phyloP scores from a whole-genome alignment of 2,329 filamentous ascomycete genomes.

The Emydomyces testavorans region DNA sequence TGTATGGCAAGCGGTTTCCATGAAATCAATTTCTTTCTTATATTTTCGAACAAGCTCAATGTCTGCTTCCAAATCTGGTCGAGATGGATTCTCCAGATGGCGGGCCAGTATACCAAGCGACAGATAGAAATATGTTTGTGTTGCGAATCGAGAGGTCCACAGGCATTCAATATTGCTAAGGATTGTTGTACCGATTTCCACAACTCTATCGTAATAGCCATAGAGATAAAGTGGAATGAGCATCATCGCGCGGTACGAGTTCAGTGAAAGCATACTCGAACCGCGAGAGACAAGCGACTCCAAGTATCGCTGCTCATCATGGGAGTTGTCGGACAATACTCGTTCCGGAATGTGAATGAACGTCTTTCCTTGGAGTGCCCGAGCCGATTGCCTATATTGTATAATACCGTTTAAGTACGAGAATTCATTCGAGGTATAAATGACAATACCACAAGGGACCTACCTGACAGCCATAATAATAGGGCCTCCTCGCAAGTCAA shows the following conservation, averaged over 20 bases:
- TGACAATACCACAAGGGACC: slow-evolving; percentile 13
- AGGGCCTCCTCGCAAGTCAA: slow-evolving; percentile 48
- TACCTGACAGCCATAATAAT: slow-evolving; percentile 42
- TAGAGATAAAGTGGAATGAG: slow-evolving; percentile 39
- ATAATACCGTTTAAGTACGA: slow-evolving; percentile 2
- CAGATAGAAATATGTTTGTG: slow-evolving; percentile 37
- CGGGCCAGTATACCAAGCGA: slow-evolving; percentile 35
- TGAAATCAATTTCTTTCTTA: slow-evolving; percentile 43
- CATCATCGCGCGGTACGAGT: slow-evolving; percentile 44
- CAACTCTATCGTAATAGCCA: slow-evolving; percentile 36
- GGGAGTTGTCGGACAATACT: slow-evolving; percentile 45
- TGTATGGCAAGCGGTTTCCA: slow-evolving; percentile 43
- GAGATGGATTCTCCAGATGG: slow-evolving; percentile 33
- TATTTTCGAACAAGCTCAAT: slow-evolving; percentile 41
- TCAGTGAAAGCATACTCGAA: slow-evolving; percentile 31
- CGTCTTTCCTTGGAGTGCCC: slow-evolving; percentile 53
- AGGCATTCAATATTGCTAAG: slow-evolving; percentile 33
- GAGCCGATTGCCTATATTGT: slow-evolving; percentile 39
- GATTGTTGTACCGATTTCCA: slow-evolving; percentile 34
- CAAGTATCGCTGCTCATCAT: slow-evolving; percentile 42
- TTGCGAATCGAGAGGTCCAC: slow-evolving; percentile 37
- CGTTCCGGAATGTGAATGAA: slow-evolving; percentile 35
- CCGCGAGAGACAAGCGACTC: slow-evolving; percentile 38
- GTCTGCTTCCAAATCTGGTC: slow-evolving; percentile 36
- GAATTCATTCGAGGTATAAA: background rate